A percentile compares a stretch with the other conserved stretches of the same genome.
Conservation (phyloP, 805 yeast genomes). For the Starmera caribaea region DNA sequence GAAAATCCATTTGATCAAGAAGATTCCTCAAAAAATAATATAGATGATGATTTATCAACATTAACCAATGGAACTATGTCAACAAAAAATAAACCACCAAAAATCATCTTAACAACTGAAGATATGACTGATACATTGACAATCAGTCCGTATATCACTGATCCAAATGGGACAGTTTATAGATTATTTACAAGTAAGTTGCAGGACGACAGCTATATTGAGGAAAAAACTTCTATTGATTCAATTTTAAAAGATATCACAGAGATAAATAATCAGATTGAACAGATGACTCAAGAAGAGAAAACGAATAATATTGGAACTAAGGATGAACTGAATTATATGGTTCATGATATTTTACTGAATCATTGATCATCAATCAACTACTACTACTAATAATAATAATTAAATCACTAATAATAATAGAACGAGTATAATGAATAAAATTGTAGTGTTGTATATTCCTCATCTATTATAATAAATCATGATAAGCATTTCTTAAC, state of each 20-base stretch:
- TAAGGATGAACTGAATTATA: conserved; percentile 62
- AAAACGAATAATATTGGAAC: conserved; percentile 35
- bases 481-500: background rate
- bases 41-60: background rate
- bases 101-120: conserved; percentile 46
- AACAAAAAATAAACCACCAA: conserved; percentile 13
- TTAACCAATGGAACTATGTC: background rate
- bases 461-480: background rate
- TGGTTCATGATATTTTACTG: conserved; percentile 47
- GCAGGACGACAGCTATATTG: conserved; percentile 37
- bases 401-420: too few relatives aligned
- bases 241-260: conserved; percentile 4
- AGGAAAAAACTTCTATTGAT: conserved; percentile 15
- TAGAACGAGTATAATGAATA: too few relatives aligned
- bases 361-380: conserved; percentile 7
- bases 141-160: conserved; percentile 57
- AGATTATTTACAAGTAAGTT: conserved; percentile 40
- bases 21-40: conserved; percentile 19
- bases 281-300: too few relatives aligned
- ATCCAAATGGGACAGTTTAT: conserved; percentile 53
- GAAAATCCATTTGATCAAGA: background rate
- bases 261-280: background rate
- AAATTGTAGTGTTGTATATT: too few relatives aligned
- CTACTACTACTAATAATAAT: too few relatives aligned
- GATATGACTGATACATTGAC: conserved; percentile 58